Conservation (phyloP, 352 stramenopile genomes). For the Globisporangium viniferum region DNA sequence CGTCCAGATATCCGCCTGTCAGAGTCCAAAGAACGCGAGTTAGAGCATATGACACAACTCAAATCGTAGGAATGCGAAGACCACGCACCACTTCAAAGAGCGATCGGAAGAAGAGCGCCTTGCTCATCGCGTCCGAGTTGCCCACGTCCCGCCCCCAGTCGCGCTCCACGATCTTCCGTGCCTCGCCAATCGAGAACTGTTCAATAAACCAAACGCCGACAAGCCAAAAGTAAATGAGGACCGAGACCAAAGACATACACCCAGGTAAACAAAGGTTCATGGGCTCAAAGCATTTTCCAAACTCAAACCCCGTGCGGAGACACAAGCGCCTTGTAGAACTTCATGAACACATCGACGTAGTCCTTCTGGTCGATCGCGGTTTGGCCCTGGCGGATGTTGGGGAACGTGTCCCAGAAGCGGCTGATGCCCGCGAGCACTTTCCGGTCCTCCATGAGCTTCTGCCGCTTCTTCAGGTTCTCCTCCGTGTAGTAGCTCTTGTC, state of each 20-base stretch:
- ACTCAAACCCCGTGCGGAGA: constrained; percentile 40
- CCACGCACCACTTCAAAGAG: constrained; percentile 69
- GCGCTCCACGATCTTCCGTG: constrained; percentile 67
- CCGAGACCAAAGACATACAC: background rate
- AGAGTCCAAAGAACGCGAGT: background rate
- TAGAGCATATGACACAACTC: background rate
- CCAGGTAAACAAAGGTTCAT: no score
- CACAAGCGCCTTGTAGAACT: constrained; percentile 81
- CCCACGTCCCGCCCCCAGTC: constrained; percentile 68
- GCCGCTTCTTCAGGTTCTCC: constrained; percentile 57
- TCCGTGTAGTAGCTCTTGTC: constrained; percentile 65
- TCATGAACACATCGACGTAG: constrained; percentile 79
- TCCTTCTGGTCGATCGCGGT: constrained; percentile 45
- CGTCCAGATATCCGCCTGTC: constrained; percentile 76
- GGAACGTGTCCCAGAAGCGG: constrained; percentile 78
- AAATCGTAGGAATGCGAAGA: background rate
- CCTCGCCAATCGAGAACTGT: constrained; percentile 67
- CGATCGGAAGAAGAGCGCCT: constrained; percentile 51
- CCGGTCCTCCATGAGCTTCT: constrained; percentile 48
- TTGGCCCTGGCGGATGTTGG: constrained; percentile 42
- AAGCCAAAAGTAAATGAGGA: background rate
- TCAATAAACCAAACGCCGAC: background rate
- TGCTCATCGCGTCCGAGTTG: constrained; percentile 47
- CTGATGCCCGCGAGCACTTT: constrained; percentile 45
- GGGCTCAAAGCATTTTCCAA: no score